Evolutionary conservation across 106 monocot genomes (phyloP).

Genomic region (Phalaenopsis equestris): DNA sequence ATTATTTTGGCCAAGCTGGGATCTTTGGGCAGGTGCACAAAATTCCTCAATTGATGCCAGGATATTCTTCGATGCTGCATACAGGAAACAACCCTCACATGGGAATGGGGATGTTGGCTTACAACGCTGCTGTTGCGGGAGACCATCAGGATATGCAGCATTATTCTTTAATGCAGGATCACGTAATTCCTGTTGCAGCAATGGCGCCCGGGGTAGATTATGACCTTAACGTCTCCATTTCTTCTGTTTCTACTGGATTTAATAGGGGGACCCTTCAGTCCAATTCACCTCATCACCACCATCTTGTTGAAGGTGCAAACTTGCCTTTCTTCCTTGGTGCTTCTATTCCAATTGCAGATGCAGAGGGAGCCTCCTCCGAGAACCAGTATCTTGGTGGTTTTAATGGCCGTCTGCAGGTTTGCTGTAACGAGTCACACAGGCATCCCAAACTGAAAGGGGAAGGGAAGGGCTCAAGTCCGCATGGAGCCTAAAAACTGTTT

Average conservation of each 20-base stretch:
- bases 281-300: constrained; percentile 72
- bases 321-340: constrained; percentile 62
- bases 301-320: constrained; percentile 54
- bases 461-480: constrained; percentile 48
- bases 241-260: constrained; percentile 70
- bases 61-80: constrained; percentile 11
- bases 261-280: constrained; percentile 99
- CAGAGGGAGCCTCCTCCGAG: constrained; percentile 37
- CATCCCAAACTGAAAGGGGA: constrained; percentile 73
- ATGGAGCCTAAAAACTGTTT: background rate
- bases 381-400: constrained; percentile 31
- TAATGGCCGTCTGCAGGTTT: constrained; percentile 68
- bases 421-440: constrained; percentile 36
- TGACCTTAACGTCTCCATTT: constrained; percentile 80
- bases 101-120: constrained; percentile 36
- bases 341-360: constrained; percentile 19
- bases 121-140: constrained; percentile 10
- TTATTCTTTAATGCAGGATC: constrained; percentile 7
- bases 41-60: background rate
- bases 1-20: constrained; percentile 52
- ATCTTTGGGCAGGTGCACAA: constrained; percentile 13
- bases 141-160: constrained; percentile 7
- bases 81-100: constrained; percentile 48
- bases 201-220: constrained; percentile 40
- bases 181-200: constrained; percentile 6